Evolutionary conservation across 805 yeast species (phyloP).

Genomic region (Hanseniaspora clermontiae): DNA sequence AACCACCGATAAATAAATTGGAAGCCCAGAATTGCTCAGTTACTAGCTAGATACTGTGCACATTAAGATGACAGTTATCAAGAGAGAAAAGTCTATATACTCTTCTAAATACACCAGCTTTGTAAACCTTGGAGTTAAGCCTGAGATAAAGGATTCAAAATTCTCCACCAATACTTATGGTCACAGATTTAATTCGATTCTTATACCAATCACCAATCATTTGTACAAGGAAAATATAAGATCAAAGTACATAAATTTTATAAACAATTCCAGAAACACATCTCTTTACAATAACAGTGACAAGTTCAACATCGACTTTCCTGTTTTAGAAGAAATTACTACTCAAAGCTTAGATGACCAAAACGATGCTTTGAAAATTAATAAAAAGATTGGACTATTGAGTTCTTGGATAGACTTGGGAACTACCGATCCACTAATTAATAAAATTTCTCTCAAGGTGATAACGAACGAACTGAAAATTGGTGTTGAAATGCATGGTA

Average conservation of each 20-base stretch:
- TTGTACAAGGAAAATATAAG: conserved; percentile 8
- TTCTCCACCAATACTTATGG: not conserved
- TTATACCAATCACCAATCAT: conserved; percentile 7
- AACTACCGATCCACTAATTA: conserved; percentile 35
- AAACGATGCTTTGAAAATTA: not conserved
- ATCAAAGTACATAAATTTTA: conserved; percentile 3
- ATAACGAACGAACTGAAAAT: conserved; percentile 48
- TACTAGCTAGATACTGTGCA: too few species aligned
- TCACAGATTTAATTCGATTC: not conserved
- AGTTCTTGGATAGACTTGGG: conserved; percentile 65
- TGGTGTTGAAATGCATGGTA: conserved; percentile 23
- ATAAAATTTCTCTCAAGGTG: conserved; percentile 46
- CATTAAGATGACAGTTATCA: not conserved
- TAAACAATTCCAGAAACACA: conserved; percentile 4
- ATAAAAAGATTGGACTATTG: conserved; percentile 36
- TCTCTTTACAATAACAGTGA: conserved; percentile 32
- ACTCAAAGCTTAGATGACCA: not conserved
- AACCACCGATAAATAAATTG: too few species aligned
- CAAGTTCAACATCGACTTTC: conserved; percentile 31
- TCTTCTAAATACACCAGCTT: not conserved
- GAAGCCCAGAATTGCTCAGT: too few species aligned
- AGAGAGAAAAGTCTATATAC: not conserved
- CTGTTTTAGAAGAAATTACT: conserved; percentile 25
- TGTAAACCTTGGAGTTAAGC: not conserved
- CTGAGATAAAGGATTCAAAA: not conserved